phyloP scores from a whole-genome alignment of 306 rosid species.

The Betula pendula region DNA sequence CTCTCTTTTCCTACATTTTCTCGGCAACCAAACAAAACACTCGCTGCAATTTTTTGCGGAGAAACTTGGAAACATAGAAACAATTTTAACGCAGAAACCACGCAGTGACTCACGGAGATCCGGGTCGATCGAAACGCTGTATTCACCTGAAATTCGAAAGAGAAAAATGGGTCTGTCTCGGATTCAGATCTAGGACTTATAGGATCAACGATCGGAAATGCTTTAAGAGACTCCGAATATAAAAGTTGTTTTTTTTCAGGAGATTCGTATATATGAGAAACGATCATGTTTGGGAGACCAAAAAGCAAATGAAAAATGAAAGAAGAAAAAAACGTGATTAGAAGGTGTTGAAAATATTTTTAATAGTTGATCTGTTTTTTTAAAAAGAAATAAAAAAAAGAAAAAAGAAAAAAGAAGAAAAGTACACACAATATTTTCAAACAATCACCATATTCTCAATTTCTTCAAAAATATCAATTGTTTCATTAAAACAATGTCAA shows the following conservation, averaged over 20 bases:
- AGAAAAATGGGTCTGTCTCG: slow-evolving; percentile 21
- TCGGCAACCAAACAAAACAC: not conserved
- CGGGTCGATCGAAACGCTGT: slow-evolving; percentile 19
- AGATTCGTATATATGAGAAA: too few species aligned
- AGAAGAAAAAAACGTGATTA: too few species aligned
- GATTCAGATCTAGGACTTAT: slow-evolving; percentile 48
- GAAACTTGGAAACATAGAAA: not conserved
- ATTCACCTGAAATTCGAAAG: slow-evolving; percentile 6
- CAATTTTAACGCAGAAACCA: not conserved
- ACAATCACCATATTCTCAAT: too few species aligned
- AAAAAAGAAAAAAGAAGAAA: too few species aligned
- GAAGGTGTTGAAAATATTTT: too few species aligned
- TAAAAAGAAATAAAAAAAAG: too few species aligned
- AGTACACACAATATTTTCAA: too few species aligned
- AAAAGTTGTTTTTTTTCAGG: slow-evolving; percentile 4
- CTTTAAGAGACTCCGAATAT: slow-evolving; percentile 37
- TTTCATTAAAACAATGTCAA: too few species aligned
- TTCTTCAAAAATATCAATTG: too few species aligned
- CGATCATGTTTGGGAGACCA: too few species aligned
- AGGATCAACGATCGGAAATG: slow-evolving; percentile 37
- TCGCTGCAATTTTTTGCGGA: not conserved
- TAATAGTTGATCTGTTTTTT: too few species aligned
- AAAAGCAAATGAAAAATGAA: too few species aligned
- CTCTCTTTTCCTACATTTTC: not conserved
- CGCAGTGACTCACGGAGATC: slow-evolving; percentile 21